Conservation (phyloP, 345 rosid genomes). For the Ceriops zippeliana region DNA sequence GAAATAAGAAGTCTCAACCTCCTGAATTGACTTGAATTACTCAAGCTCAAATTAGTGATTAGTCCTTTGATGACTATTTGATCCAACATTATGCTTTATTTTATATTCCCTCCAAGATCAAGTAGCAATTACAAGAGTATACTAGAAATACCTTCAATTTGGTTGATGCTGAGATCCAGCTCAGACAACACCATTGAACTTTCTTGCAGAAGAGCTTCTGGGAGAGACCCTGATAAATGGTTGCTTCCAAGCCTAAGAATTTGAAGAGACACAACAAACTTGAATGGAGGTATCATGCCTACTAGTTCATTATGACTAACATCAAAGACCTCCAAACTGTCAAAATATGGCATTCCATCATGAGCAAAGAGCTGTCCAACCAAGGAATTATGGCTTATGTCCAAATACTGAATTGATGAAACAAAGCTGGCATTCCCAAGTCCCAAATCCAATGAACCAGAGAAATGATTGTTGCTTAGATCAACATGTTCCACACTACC, state of each 20-base stretch:
- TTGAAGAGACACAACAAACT: slow-evolving; percentile 69
- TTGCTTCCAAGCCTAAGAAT: slow-evolving; percentile 69
- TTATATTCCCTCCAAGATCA: too few species aligned
- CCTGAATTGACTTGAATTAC: too few species aligned
- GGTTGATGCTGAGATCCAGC: slow-evolving; percentile 79
- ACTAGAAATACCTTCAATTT: slow-evolving; percentile 56
- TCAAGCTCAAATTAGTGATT: too few species aligned
- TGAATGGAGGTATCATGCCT: slow-evolving; percentile 69
- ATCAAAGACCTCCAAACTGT: slow-evolving; percentile 84
- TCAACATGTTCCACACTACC: slow-evolving; percentile 50
- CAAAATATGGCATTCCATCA: slow-evolving; percentile 78
- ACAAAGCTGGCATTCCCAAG: slow-evolving; percentile 58
- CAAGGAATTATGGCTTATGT: slow-evolving; percentile 58
- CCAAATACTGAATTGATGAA: slow-evolving; percentile 57
- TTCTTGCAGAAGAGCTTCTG: slow-evolving; percentile 63
- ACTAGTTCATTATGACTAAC: slow-evolving; percentile 66
- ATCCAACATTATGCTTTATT: too few species aligned
- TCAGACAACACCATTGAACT: slow-evolving; percentile 75
- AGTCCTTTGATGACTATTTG: too few species aligned
- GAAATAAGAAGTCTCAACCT: too few species aligned
- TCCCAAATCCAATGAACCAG: slow-evolving; percentile 74
- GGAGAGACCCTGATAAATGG: slow-evolving; percentile 59
- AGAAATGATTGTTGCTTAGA: slow-evolving; percentile 63
- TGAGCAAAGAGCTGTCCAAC: slow-evolving; percentile 66
- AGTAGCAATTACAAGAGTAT: too few species aligned